phyloP scores from a whole-genome alignment of 2,329 filamentous ascomycete genomes.

The Fusarium stilboides region DNA sequence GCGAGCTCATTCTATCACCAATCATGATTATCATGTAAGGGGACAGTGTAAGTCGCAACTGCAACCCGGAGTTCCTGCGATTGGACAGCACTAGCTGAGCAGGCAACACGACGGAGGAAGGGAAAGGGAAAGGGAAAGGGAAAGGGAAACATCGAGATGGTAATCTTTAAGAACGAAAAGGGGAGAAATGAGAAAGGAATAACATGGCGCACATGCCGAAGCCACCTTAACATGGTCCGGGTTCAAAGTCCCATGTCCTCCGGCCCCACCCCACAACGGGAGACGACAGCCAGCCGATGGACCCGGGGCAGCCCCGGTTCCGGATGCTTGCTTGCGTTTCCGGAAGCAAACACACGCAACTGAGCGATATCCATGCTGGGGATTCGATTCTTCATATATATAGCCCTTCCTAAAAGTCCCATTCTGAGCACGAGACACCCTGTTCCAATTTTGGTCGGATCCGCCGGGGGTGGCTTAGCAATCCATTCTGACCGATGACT shows the following conservation, averaged over 20 bases:
- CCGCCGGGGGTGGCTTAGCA: constrained; percentile 12
- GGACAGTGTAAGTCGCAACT: constrained; percentile 10
- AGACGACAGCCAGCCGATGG: background rate
- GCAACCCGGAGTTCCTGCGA: background rate
- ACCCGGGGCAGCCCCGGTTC: background rate
- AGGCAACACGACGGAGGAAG: background rate
- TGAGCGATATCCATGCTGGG: background rate
- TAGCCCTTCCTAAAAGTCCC: background rate
- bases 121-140: background rate
- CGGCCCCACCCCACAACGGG: constrained; percentile 15
- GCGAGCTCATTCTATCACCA: constrained; percentile 9
- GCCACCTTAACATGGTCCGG: constrained; percentile 2
- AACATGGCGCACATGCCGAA: constrained; percentile 7
- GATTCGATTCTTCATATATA: constrained; percentile 7
- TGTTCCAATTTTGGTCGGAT: constrained; percentile 1
- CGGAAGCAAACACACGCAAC: background rate
- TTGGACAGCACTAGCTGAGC: constrained; percentile 2
- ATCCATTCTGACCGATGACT: background rate
- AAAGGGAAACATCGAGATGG: background rate
- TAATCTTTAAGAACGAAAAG: background rate
- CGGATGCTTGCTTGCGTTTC: constrained; percentile 1
- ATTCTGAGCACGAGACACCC: constrained; percentile 5
- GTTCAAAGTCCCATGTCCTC: background rate
- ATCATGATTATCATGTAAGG: background rate
- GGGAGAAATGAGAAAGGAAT: constrained; percentile 10